Conservation (phyloP, 495 filamentous ascomycete genomes). For the Aspergillus sclerotiicarbonarius region DNA sequence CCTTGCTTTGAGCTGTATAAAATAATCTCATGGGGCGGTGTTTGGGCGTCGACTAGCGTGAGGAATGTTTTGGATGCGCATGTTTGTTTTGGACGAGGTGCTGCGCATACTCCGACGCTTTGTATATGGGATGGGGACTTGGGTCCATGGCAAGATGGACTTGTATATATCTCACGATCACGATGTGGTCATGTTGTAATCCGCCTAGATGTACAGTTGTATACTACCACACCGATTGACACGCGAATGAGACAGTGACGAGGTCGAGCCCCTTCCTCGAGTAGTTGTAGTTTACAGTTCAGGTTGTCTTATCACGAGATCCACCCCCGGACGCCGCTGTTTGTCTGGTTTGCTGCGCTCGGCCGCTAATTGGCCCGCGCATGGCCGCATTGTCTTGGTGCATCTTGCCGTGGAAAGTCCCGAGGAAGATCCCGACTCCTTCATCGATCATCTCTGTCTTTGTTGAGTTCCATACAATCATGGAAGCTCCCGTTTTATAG, state of each 20-base stretch:
- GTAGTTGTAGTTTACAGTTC: not conserved
- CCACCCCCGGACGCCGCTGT: not conserved
- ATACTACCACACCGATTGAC: slow-evolving; percentile 2
- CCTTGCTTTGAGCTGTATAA: slow-evolving; percentile 5
- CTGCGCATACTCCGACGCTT: slow-evolving; percentile 2
- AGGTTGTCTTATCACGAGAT: not conserved
- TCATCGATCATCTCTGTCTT: not conserved
- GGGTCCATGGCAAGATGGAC: not conserved
- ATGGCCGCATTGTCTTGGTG: not conserved
- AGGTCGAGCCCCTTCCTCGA: not conserved
- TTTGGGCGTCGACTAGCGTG: not conserved
- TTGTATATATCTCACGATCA: slow-evolving; percentile 4
- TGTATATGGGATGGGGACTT: slow-evolving; percentile 3
- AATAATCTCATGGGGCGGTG: not conserved
- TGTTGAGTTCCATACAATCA: not conserved
- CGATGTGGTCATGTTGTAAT: not conserved
- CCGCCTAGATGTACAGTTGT: slow-evolving; percentile 3
- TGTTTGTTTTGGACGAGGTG: not conserved
- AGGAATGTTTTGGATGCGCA: not conserved
- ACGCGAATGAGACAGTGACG: not conserved
- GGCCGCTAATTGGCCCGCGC: not conserved
- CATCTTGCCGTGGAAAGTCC: not conserved
- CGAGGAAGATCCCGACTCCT: not conserved
- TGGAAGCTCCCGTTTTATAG: not conserved
- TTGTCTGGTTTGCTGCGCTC: not conserved